These are phyloP conservation scores for Ascochyta lentis DNA, from an alignment of 2,329 filamentous ascomycete genomes.

Conservation along the genomic window DNA sequence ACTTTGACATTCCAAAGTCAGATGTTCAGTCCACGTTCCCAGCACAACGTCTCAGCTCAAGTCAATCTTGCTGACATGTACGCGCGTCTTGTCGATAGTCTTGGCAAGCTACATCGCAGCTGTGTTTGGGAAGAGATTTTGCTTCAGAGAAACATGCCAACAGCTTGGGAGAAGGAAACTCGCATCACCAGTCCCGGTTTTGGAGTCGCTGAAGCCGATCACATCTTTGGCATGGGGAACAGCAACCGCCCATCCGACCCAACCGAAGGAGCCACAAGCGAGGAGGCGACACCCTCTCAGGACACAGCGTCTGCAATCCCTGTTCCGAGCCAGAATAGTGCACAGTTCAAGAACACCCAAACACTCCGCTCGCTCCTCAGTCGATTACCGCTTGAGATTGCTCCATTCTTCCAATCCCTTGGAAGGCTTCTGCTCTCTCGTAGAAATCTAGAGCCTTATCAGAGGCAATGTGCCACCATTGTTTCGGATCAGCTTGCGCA, in stretches of 20 bases:
- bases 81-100: constrained; percentile 71
- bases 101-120: constrained; percentile 79
- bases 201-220: constrained; percentile 49
- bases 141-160: constrained; percentile 75
- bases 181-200: constrained; percentile 51
- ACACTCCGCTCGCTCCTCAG: constrained; percentile 78
- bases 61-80: constrained; percentile 90
- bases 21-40: constrained; percentile 68
- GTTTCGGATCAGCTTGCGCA: constrained; percentile 74
- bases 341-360: constrained; percentile 75
- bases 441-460: constrained; percentile 70
- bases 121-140: constrained; percentile 86
- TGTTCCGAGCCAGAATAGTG: constrained; percentile 39
- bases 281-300: constrained; percentile 21
- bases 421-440: constrained; percentile 82
- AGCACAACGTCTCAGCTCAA: constrained; percentile 69
- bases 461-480: constrained; percentile 65
- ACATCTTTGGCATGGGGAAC: constrained; percentile 46
- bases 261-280: constrained; percentile 22
- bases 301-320: constrained; percentile 11
- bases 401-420: constrained; percentile 83
- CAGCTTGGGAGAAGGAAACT: constrained; percentile 64
- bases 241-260: constrained; percentile 27
- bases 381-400: constrained; percentile 79
- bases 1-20: constrained; percentile 73